These are phyloP conservation scores for Blastocystis sp. DNA, from an alignment of 352 stramenopile genomes.

Conservation along the genomic window DNA sequence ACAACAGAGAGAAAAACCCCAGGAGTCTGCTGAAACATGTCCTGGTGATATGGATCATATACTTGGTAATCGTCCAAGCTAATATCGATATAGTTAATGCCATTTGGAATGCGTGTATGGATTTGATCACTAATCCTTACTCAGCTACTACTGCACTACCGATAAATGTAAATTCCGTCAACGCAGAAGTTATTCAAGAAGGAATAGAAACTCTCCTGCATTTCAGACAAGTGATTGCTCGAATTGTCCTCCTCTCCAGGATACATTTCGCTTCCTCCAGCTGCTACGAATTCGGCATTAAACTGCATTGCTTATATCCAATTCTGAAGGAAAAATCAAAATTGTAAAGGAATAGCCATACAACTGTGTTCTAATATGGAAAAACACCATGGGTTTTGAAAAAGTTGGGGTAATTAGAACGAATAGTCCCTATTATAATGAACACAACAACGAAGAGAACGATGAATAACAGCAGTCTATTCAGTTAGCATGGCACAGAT, in stretches of 20 bases:
- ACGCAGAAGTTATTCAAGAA: slow-evolving; percentile 25
- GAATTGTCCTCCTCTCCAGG: background rate
- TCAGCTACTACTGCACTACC: background rate
- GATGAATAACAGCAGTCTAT: too few species aligned
- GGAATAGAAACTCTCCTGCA: background rate
- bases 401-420: background rate
- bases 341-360: background rate
- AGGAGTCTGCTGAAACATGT: slow-evolving; percentile 55
- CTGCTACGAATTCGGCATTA: slow-evolving; percentile 23
- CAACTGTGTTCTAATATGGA: background rate
- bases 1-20: slow-evolving; percentile 1
- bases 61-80: slow-evolving; percentile 44
- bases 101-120: slow-evolving; percentile 31
- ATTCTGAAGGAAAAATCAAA: background rate
- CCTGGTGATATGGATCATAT: slow-evolving; percentile 22
- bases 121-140: slow-evolving; percentile 31
- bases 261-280: slow-evolving; percentile 24
- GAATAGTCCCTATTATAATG: too few species aligned
- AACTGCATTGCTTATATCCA: slow-evolving; percentile 7
- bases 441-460: too few species aligned
- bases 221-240: background rate
- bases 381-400: background rate
- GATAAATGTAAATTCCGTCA: background rate
- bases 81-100: background rate
- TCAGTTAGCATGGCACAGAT: too few species aligned